Percentiles rank a stretch among this genome's conserved stretches.
Evolutionary conservation across 1,284 basidiomycete species (phyloP).

Genomic region (Trichosporon ovoides): DNA sequence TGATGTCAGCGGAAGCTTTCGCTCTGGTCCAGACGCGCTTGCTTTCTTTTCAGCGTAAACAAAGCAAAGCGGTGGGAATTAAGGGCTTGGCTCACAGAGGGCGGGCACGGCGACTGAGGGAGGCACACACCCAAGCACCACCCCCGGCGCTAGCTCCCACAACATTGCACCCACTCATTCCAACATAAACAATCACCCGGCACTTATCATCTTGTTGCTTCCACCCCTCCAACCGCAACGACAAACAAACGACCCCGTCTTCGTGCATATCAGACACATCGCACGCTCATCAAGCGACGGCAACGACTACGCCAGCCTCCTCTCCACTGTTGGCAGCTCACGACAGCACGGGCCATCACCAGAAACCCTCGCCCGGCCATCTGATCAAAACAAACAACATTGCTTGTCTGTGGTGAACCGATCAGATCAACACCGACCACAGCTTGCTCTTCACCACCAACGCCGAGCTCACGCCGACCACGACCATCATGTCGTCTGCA

Average conservation of each 20-base stretch:
- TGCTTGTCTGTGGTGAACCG: too few species aligned
- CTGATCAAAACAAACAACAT: too few species aligned
- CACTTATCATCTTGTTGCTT: not conserved
- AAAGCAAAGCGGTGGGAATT: not conserved
- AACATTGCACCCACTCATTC: not conserved
- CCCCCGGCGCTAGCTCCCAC: not conserved
- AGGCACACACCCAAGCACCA: too few species aligned
- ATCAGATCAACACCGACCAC: not conserved
- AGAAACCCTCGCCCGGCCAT: not conserved
- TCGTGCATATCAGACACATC: not conserved
- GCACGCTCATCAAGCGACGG: not conserved
- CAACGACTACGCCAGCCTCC: not conserved
- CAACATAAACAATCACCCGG: not conserved
- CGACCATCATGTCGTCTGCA: conserved; percentile 3
- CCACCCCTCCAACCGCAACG: not conserved
- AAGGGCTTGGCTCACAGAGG: not conserved
- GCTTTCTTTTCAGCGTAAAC: conserved; percentile 7
- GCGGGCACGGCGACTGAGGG: too few species aligned
- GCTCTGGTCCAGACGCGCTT: not conserved
- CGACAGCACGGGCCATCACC: not conserved
- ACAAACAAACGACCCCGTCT: not conserved
- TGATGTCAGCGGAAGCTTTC: not conserved
- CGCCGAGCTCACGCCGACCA: not conserved
- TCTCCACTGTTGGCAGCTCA: not conserved
- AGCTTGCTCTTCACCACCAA: not conserved